Evolutionary conservation across 2,329 filamentous ascomycete genomes (phyloP), one percentile per base, ranked within the genome.

Genomic region (Beauveria australis): DNA sequence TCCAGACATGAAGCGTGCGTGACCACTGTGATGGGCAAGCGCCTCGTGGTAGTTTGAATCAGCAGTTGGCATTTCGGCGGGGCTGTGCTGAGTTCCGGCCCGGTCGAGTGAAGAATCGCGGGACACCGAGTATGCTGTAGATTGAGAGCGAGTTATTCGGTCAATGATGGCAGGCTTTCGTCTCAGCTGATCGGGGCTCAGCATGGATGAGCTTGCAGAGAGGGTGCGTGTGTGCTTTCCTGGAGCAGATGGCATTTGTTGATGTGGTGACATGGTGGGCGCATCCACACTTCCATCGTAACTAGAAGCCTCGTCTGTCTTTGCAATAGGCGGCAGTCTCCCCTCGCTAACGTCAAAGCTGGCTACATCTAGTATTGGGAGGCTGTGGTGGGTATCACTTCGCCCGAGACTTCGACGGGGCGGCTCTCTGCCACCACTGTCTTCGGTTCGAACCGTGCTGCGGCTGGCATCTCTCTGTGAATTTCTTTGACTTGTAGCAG

Each of bases 61-160:
- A 64, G 86, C 83, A 5, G 82, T 82, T 44, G 84, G 81, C 6
- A 82, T 84, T 66, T 75, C 83, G 64, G 85, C 75, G 5, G 80
- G 78, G 63, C 77, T 87, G 7, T 82, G 75, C 69, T 84, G 82
- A 18, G 81, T 78, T 16, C 49, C 59, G 14, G 78, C 79, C 26
- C 79, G 78, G 52, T 86, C 84, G 57, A 82, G 72, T 1, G 84
- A 87, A 1, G 84, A 86, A 7, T 82, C 82, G 62, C 82, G 77
- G 14, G 85, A 86, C 16, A 74, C 76, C 8, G 72, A 72, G 30
- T 71, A 72, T 7, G 70, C 75, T 2, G 77, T 74, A 26, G 75
- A 75, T 33, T 74, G 74, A 9, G 79, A 75, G 9, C 75, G 75
- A 63, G 75, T 80, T 52, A 84, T 81, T n/a, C 79, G 79, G 65